Evolutionary conservation across 495 filamentous ascomycete genomes (phyloP).

Genomic region (Filosporella fistucella): DNA sequence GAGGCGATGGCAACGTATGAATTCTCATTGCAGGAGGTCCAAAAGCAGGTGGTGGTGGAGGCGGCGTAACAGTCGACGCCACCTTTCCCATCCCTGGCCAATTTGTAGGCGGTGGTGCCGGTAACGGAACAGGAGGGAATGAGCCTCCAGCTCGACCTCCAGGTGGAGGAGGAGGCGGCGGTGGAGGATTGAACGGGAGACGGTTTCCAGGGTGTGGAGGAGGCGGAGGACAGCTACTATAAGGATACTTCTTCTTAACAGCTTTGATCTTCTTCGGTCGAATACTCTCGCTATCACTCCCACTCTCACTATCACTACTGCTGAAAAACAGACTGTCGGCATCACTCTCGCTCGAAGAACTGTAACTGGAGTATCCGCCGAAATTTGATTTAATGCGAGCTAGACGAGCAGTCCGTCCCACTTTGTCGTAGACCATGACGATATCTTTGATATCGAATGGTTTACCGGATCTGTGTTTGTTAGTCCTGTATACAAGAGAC

Average conservation of each 20-base stretch:
- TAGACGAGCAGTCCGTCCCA: constrained; percentile 13
- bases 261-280: not conserved
- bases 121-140: too few species aligned
- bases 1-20: not conserved
- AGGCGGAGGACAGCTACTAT: not conserved
- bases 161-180: not conserved
- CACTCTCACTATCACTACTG: constrained; percentile 15
- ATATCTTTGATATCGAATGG: constrained; percentile 16
- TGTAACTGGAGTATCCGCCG: not conserved
- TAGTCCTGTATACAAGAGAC: not conserved
- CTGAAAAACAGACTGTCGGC: not conserved
- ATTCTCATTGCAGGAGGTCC: not conserved
- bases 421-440: constrained; percentile 11
- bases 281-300: not conserved
- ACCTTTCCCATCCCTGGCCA: too few species aligned
- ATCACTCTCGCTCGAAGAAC: not conserved
- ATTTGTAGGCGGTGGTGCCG: too few species aligned
- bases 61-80: too few species aligned
- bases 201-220: constrained; percentile 1
- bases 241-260: not conserved
- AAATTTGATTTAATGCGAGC: constrained; percentile 7
- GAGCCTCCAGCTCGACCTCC: not conserved
- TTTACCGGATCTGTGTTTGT: not conserved
- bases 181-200: not conserved
- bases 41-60: not conserved